A percentile compares a stretch with the other conserved stretches of the same genome.
Conservation (phyloP, 2,329 filamentous ascomycete genomes). For the Apiospora aurea region DNA sequence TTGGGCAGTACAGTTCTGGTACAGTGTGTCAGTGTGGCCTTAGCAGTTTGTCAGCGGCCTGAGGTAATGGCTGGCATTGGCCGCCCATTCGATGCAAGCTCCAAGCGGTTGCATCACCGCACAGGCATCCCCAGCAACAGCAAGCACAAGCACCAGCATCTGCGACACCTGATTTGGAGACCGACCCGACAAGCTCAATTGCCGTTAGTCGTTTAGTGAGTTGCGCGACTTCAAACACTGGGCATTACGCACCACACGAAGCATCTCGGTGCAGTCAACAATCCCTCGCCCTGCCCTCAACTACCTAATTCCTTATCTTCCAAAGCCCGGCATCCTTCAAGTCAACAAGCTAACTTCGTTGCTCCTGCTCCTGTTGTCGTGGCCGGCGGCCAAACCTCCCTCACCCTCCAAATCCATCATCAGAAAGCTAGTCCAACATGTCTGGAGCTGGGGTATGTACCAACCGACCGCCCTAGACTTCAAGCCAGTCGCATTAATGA, state of each 20-base stretch:
- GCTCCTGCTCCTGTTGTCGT: background rate
- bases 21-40: background rate
- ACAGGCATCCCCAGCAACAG: constrained; percentile 12
- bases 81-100: background rate
- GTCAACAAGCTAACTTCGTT: background rate
- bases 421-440: constrained; percentile 47
- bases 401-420: constrained; percentile 1
- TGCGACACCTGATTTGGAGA: constrained; percentile 5
- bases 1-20: background rate
- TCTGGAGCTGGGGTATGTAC: constrained; percentile 59
- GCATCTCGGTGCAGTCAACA: constrained; percentile 2
- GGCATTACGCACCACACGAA: background rate
- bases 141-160: background rate
- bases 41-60: background rate
- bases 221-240: constrained; percentile 3
- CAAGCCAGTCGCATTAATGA: constrained; percentile 12
- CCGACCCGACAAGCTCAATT: background rate
- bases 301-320: background rate
- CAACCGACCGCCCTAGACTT: constrained; percentile 16
- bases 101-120: constrained; percentile 18
- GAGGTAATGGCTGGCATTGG: background rate
- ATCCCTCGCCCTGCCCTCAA: constrained; percentile 2
- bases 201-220: constrained; percentile 13
- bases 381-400: constrained; percentile 5
- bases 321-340: background rate